A percentile compares a stretch with the other conserved stretches of the same genome.
phyloP scores from a whole-genome alignment of 768 basidiomycete genomes.

The Mycena maculata region DNA sequence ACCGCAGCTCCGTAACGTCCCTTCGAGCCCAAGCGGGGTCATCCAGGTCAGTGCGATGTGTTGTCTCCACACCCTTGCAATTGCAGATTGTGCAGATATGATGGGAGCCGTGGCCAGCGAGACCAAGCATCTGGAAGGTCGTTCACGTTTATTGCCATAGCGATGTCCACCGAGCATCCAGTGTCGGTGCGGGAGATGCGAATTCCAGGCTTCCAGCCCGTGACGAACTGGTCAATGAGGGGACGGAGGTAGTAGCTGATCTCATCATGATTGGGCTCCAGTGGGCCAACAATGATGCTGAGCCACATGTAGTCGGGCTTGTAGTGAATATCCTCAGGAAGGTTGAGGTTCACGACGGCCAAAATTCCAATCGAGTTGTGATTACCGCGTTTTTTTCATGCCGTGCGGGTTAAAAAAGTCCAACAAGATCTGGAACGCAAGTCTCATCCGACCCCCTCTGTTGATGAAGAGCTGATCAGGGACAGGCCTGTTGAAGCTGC shows the following conservation, averaged over 20 bases:
- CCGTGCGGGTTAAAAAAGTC: constrained; percentile 46
- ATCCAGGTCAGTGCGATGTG: constrained; percentile 17
- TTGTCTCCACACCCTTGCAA: constrained; percentile 19
- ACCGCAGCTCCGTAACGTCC: constrained; percentile 8
- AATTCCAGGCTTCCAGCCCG: constrained; percentile 21
- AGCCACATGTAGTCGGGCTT: constrained; percentile 45
- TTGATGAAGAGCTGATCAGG: constrained; percentile 36
- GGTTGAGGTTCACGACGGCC: constrained; percentile 43
- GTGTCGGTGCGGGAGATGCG: constrained; percentile 6
- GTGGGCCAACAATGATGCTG: constrained; percentile 36
- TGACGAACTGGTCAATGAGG: constrained; percentile 40
- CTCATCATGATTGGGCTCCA: neutral
- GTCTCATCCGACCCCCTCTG: constrained; percentile 31
- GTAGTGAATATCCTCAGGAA: constrained; percentile 43
- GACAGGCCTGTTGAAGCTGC: constrained; percentile 41
- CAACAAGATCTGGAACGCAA: constrained; percentile 38
- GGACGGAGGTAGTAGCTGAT: constrained; percentile 1
- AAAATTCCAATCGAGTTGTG: constrained; percentile 42
- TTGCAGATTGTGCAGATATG: constrained; percentile 41
- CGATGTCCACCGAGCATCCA: neutral
- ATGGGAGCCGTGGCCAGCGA: constrained; percentile 34
- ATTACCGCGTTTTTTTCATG: constrained; percentile 31
- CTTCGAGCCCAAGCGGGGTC: constrained; percentile 11
- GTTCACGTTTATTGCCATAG: constrained; percentile 34
- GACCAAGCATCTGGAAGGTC: constrained; percentile 37